These are phyloP conservation scores for Neonectria coccinea DNA, from an alignment of 2,329 filamentous ascomycete genomes.

Conservation along the genomic window DNA sequence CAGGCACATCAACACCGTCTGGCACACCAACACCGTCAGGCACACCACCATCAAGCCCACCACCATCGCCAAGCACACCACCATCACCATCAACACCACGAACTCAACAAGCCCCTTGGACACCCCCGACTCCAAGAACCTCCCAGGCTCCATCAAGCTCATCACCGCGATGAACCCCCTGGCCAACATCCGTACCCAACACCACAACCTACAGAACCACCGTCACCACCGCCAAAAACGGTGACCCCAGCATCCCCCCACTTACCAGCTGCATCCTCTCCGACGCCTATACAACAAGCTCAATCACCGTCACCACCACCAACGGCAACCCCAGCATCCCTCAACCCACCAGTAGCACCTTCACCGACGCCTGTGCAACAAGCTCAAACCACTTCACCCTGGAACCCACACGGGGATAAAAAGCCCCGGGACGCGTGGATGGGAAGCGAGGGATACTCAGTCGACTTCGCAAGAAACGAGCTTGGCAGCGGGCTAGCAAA, in stretches of 20 bases:
- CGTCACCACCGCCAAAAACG: not conserved
- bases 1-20: not conserved
- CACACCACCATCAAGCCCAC: not conserved
- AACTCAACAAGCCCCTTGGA: no score
- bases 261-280: not conserved
- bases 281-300: rapidly evolving
- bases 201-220: not conserved
- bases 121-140: no score
- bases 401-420: constrained; percentile 2
- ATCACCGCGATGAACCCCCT: not conserved
- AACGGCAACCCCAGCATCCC: not conserved
- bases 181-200: not conserved
- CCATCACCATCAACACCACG: not conserved
- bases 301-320: not conserved
- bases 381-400: not conserved
- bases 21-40: not conserved
- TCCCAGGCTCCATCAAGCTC: not conserved
- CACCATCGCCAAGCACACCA: not conserved
- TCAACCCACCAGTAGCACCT: not conserved
- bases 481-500: constrained; percentile 28
- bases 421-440: constrained; percentile 28
- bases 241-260: not conserved
- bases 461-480: constrained; percentile 21
- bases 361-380: rapidly evolving
- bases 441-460: constrained; percentile 36